A percentile compares a stretch with the other conserved stretches of the same genome.
phyloP scores from a whole-genome alignment of 2,329 filamentous ascomycete species.

The Claviceps sp. region DNA sequence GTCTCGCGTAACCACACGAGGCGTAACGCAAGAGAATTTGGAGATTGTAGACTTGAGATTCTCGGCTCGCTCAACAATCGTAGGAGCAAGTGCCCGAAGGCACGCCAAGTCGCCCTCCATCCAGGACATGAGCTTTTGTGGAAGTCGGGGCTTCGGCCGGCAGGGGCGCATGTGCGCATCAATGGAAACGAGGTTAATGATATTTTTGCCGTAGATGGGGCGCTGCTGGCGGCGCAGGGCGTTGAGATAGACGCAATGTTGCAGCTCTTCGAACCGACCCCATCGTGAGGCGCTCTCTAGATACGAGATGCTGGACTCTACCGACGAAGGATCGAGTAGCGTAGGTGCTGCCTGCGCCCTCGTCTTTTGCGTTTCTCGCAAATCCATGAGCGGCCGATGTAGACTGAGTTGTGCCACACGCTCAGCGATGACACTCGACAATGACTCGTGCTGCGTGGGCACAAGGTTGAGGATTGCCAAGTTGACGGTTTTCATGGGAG shows the following conservation, averaged over 20 bases:
- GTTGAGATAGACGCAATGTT: slow-evolving; percentile 70
- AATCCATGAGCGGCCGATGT: slow-evolving; percentile 52
- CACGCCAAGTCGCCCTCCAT: slow-evolving; percentile 55
- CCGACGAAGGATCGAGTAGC: slow-evolving; percentile 49
- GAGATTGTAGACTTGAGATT: slow-evolving; percentile 62
- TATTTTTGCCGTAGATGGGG: slow-evolving; percentile 66
- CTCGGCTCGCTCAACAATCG: slow-evolving; percentile 57
- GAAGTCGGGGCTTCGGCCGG: slow-evolving; percentile 45
- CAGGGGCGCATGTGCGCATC: slow-evolving; percentile 45
- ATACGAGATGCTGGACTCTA: slow-evolving; percentile 56
- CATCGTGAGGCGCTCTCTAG: slow-evolving; percentile 59
- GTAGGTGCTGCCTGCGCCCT: slow-evolving; percentile 42
- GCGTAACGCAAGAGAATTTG: slow-evolving; percentile 87
- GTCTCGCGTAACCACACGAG: slow-evolving; percentile 72
- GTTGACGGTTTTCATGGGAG: slow-evolving; percentile 51
- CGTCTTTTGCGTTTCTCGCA: slow-evolving; percentile 56
- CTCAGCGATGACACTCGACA: slow-evolving; percentile 41
- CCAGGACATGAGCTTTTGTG: slow-evolving; percentile 57
- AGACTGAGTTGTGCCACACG: slow-evolving; percentile 54
- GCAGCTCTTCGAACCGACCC: slow-evolving; percentile 62
- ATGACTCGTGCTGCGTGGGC: slow-evolving; percentile 54
- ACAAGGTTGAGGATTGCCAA: slow-evolving; percentile 69
- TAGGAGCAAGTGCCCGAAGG: slow-evolving; percentile 57
- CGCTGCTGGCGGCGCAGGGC: slow-evolving; percentile 65
- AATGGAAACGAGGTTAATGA: slow-evolving; percentile 64